Evolutionary conservation across 192 early-diverging fungal species (phyloP).

Genomic region (Coemansia sp.): DNA sequence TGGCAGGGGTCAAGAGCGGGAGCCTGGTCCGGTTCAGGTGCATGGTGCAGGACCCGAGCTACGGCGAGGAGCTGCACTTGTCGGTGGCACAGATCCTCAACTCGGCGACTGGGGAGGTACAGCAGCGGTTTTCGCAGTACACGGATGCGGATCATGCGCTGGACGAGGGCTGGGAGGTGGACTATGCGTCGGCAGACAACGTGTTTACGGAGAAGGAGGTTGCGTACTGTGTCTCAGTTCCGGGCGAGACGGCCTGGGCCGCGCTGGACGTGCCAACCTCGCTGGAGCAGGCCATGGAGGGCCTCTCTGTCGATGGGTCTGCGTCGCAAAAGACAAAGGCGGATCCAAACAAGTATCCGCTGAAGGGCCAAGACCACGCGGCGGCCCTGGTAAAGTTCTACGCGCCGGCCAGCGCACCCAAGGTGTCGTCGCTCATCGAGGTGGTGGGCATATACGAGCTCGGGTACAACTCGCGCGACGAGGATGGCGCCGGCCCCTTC

Average conservation of each 20-base stretch:
- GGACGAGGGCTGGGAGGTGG: conserved; percentile 39
- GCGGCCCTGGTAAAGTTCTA: conserved; percentile 64
- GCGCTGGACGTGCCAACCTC: conserved; percentile 1
- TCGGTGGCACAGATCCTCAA: conserved; percentile 31
- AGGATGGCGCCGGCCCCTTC: not conserved
- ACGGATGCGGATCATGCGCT: conserved; percentile 32
- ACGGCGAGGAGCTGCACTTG: conserved; percentile 60
- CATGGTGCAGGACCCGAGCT: conserved; percentile 77
- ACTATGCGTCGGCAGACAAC: conserved; percentile 26
- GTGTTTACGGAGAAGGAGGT: conserved; percentile 58
- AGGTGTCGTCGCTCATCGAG: conserved; percentile 59
- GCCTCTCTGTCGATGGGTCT: not conserved
- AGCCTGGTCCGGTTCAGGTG: conserved; percentile 65
- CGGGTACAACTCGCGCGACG: conserved; percentile 8
- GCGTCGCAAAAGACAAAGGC: not conserved
- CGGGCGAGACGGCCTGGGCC: conserved; percentile 62
- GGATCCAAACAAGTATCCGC: conserved; percentile 53
- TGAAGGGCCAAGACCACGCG: conserved; percentile 52
- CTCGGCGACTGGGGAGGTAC: conserved; percentile 26
- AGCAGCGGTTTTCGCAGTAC: conserved; percentile 42
- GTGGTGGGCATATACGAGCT: conserved; percentile 57
- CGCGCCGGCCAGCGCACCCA: conserved; percentile 43
- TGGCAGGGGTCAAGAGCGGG: conserved; percentile 6
- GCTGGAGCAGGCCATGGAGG: not conserved
- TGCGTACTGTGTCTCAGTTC: conserved; percentile 66